phyloP scores from a whole-genome alignment of 2,329 filamentous ascomycete species.

The Phialophora tarda region DNA sequence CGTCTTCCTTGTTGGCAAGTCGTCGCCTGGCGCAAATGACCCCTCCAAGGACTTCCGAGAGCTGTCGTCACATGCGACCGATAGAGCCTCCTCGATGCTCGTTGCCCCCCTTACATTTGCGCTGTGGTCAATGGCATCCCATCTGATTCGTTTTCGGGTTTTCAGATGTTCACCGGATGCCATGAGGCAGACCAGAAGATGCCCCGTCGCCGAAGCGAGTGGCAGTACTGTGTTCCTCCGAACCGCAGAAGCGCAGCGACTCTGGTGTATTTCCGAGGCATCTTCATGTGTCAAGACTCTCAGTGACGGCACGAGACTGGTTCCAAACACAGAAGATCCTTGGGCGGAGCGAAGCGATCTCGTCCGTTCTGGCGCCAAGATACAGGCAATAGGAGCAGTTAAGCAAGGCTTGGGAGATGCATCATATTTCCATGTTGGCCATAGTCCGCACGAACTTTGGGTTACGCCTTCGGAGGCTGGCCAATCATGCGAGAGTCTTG shows the following conservation, averaged over 20 bases:
- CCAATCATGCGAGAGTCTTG: conserved; percentile 3
- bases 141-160: background rate
- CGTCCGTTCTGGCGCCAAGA: background rate
- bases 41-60: background rate
- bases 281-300: background rate
- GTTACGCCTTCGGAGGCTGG: background rate
- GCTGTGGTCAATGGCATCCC: background rate
- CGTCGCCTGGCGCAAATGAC: too few relatives aligned
- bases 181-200: background rate
- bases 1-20: background rate
- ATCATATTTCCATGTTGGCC: background rate
- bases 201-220: background rate
- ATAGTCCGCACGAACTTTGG: background rate
- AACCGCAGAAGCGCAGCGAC: background rate
- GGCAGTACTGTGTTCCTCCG: background rate
- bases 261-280: background rate
- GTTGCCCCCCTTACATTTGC: background rate
- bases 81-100: background rate
- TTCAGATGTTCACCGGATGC: background rate
- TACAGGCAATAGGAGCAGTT: background rate
- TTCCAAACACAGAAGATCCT: background rate
- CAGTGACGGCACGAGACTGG: background rate
- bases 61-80: background rate
- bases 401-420: background rate
- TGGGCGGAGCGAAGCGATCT: background rate